Evolutionary conservation across 108 stramenopile species (phyloP).

Genomic region (Pseudonitzschia multiseries): DNA sequence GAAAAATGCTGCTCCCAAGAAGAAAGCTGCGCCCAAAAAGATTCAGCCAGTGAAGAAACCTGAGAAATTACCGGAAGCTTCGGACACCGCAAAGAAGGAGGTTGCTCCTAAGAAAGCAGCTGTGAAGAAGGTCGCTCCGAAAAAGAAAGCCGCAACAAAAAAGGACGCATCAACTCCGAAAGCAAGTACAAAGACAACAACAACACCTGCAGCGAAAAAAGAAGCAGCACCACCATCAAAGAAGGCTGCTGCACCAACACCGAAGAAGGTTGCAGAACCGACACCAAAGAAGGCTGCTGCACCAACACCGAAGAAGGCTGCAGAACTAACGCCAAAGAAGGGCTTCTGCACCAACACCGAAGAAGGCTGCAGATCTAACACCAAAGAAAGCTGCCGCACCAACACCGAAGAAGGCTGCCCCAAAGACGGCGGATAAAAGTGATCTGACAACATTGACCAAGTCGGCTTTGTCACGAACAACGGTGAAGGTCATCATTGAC

Average conservation of each 20-base stretch:
- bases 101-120: background rate
- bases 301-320: too few relatives aligned
- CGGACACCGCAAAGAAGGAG: background rate
- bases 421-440: too few relatives aligned
- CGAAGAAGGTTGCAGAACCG: conserved; percentile 8
- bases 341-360: background rate
- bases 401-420: conserved; percentile 13
- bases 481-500: conserved; percentile 30
- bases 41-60: background rate
- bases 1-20: conserved; percentile 20
- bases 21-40: background rate
- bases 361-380: conserved; percentile 14
- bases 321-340: too few relatives aligned
- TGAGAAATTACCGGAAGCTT: background rate
- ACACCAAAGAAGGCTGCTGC: conserved; percentile 27
- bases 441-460: conserved; percentile 26
- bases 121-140: conserved; percentile 1
- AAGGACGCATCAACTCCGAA: background rate
- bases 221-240: too few relatives aligned
- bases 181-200: too few relatives aligned
- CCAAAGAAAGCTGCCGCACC: conserved; percentile 23
- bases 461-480: conserved; percentile 44
- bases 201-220: too few relatives aligned
- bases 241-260: background rate
- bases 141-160: conserved; percentile 8